phyloP scores from a whole-genome alignment of 2,329 filamentous ascomycete species.

The Hypoxylon sp. region DNA sequence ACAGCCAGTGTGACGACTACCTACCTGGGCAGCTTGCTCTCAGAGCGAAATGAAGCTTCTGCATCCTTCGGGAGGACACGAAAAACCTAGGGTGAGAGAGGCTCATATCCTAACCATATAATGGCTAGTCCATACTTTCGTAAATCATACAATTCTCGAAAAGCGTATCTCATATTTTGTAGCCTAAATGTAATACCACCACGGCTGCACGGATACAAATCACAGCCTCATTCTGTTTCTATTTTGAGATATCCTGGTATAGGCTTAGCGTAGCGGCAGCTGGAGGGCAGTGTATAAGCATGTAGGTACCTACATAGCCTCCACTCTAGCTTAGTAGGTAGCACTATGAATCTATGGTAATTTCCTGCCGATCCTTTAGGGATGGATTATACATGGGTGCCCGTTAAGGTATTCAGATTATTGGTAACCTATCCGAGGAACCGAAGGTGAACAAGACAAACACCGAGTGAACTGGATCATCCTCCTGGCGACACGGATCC shows the following conservation, averaged over 20 bases:
- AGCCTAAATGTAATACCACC: neutral
- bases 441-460: neutral
- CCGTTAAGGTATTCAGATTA: slow-evolving; percentile 5
- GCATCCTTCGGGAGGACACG: slow-evolving; percentile 29
- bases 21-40: slow-evolving; percentile 13
- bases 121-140: neutral
- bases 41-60: slow-evolving; percentile 31
- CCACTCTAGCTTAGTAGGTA: slow-evolving; percentile 7
- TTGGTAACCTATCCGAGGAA: slow-evolving; percentile 2
- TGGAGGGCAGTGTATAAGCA: slow-evolving; percentile 18
- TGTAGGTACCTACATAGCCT: slow-evolving; percentile 5
- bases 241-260: slow-evolving; percentile 35
- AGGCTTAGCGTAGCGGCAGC: slow-evolving; percentile 27
- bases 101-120: slow-evolving; percentile 11
- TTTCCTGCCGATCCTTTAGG: slow-evolving; percentile 27
- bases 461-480: slow-evolving; percentile 4
- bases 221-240: slow-evolving; percentile 45
- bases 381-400: slow-evolving; percentile 6
- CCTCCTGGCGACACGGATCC: neutral
- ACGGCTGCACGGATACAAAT: slow-evolving; percentile 8
- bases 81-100: slow-evolving; percentile 11
- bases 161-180: neutral
- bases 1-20: slow-evolving; percentile 18
- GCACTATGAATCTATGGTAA: slow-evolving; percentile 13
- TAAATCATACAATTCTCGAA: neutral